Evolutionary conservation across 2,329 filamentous ascomycete genomes (phyloP).

Genomic region (Lecanicillium sp.): DNA sequence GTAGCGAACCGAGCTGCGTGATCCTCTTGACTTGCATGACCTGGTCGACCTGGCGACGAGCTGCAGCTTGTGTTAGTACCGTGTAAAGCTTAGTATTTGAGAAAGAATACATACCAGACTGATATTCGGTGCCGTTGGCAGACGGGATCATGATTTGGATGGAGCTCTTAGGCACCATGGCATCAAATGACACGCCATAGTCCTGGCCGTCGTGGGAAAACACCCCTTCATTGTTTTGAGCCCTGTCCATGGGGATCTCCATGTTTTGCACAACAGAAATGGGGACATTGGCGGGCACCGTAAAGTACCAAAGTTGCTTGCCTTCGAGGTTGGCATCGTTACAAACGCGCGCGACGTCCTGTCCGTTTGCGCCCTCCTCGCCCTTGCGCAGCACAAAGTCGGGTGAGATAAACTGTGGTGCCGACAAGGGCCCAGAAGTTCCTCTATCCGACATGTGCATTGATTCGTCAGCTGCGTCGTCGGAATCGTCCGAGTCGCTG

Average conservation of each 20-base stretch:
- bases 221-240: constrained; percentile 42
- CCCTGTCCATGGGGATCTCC: constrained; percentile 50
- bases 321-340: constrained; percentile 51
- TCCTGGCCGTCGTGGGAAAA: constrained; percentile 56
- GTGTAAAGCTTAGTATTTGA: neutral
- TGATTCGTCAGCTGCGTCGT: constrained; percentile 27
- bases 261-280: constrained; percentile 59
- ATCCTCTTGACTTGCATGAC: constrained; percentile 60
- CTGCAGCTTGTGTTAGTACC: constrained; percentile 13
- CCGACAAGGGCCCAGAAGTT: constrained; percentile 24
- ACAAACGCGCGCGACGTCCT: constrained; percentile 47
- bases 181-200: constrained; percentile 52
- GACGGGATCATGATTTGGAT: constrained; percentile 56
- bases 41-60: constrained; percentile 40
- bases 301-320: constrained; percentile 78
- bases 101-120: constrained; percentile 37
- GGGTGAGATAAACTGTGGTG: constrained; percentile 39
- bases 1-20: constrained; percentile 39
- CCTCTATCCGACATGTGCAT: constrained; percentile 29
- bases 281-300: constrained; percentile 61
- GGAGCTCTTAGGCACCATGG: constrained; percentile 38
- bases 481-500: constrained; percentile 19
- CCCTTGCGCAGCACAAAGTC: constrained; percentile 47
- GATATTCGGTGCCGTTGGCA: constrained; percentile 45
- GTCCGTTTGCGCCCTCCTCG: constrained; percentile 26